A percentile compares a stretch with the other conserved stretches of the same genome.
These are phyloP conservation scores for Geranomyces variabilis DNA, from an alignment of 192 early-diverging fungal species.

Conservation along the genomic window DNA sequence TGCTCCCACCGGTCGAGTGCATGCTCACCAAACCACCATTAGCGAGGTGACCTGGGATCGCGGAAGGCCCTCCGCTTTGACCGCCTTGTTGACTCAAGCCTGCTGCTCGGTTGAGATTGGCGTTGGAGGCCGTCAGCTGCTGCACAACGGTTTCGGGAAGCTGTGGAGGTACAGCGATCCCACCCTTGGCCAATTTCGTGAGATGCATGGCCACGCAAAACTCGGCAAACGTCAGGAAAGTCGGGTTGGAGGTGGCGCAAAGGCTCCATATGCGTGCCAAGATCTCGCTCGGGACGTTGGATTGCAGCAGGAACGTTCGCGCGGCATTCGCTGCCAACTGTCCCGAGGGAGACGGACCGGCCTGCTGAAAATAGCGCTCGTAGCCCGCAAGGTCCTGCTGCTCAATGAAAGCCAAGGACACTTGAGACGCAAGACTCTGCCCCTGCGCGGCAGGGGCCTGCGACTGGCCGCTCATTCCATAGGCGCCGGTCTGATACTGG, in stretches of 20 bases:
- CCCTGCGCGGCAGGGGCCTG: background rate
- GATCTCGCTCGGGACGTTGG: slow-evolving; percentile 30
- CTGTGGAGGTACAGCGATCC: slow-evolving; percentile 40
- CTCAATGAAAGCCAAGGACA: slow-evolving; percentile 45
- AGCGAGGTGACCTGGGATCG: background rate
- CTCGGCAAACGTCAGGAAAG: slow-evolving; percentile 51
- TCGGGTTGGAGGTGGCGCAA: slow-evolving; percentile 37
- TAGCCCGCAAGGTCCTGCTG: slow-evolving; percentile 35
- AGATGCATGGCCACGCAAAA: slow-evolving; percentile 55
- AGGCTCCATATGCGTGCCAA: slow-evolving; percentile 46
- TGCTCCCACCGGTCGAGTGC: slow-evolving; percentile 13
- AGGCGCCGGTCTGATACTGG: background rate
- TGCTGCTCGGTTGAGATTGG: slow-evolving; percentile 1
- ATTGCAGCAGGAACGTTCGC: slow-evolving; percentile 34
- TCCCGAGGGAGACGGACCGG: slow-evolving; percentile 31
- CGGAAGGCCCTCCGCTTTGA: background rate
- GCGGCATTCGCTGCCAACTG: slow-evolving; percentile 33
- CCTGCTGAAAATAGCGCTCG: slow-evolving; percentile 42
- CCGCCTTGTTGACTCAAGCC: background rate
- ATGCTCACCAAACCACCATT: slow-evolving; percentile 1
- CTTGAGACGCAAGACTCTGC: slow-evolving; percentile 12
- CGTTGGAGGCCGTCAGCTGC: slow-evolving; percentile 39
- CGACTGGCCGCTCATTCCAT: background rate
- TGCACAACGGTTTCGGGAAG: slow-evolving; percentile 47
- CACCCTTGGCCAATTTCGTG: slow-evolving; percentile 40